A percentile compares a stretch with the other conserved stretches of the same genome.
Conservation (phyloP, 2,329 filamentous ascomycete genomes). For the Oidium heveae region DNA sequence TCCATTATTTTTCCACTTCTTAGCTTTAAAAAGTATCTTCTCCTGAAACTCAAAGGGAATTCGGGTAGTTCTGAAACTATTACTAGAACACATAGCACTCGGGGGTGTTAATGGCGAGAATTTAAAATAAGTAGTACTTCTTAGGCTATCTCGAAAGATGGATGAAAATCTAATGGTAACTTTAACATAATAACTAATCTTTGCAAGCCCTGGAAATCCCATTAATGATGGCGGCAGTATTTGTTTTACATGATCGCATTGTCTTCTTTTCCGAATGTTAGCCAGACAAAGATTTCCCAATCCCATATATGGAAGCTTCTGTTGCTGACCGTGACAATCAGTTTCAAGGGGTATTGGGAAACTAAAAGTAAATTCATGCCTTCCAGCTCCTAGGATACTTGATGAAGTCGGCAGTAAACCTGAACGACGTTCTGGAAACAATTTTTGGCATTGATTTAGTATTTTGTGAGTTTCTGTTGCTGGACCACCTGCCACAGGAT, state of each 20-base stretch:
- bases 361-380: slow-evolving; percentile 51
- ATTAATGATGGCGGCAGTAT: slow-evolving; percentile 73
- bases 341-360: slow-evolving; percentile 65
- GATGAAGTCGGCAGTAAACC: slow-evolving; percentile 9
- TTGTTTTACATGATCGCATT: slow-evolving; percentile 48
- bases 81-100: slow-evolving; percentile 42
- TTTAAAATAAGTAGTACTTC: slow-evolving; percentile 43
- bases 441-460: slow-evolving; percentile 45
- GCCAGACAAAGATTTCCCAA: slow-evolving; percentile 34
- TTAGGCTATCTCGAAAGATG: slow-evolving; percentile 74
- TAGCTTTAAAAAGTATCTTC: slow-evolving; percentile 11
- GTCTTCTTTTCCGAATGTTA: slow-evolving; percentile 31
- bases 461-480: slow-evolving; percentile 42
- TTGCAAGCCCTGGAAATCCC: slow-evolving; percentile 67
- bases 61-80: slow-evolving; percentile 37
- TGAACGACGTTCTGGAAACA: slow-evolving; percentile 31
- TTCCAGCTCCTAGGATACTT: slow-evolving; percentile 38
- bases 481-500: slow-evolving; percentile 1
- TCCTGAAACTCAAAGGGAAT: slow-evolving; percentile 35
- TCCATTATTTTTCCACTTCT: slow-evolving; percentile 12
- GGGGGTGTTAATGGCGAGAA: slow-evolving; percentile 81
- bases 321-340: slow-evolving; percentile 22
- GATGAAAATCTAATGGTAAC: slow-evolving; percentile 78
- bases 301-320: slow-evolving; percentile 26
- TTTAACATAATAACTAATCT: slow-evolving; percentile 87